Percentiles rank a stretch among this genome's conserved stretches.
Evolutionary conservation across 768 basidiomycete species (phyloP).

Genomic region (Ramaria rubella): DNA sequence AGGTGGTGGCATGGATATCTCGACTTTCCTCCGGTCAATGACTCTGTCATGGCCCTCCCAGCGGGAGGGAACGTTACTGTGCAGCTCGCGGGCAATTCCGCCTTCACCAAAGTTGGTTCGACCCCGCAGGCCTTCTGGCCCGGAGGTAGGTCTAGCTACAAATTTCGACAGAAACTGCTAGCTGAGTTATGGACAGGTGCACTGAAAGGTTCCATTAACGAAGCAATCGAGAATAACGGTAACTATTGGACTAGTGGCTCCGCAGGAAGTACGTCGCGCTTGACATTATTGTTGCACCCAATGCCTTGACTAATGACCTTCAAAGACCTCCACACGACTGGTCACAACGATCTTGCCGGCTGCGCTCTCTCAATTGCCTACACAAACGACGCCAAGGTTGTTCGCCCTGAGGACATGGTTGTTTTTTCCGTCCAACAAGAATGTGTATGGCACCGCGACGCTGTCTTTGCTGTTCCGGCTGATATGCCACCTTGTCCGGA

Average conservation of each 20-base stretch:
- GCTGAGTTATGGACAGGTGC: neutral
- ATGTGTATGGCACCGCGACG: constrained; percentile 66
- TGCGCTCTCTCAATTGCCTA: constrained; percentile 73
- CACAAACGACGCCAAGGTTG: constrained; percentile 47
- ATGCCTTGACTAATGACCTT: neutral
- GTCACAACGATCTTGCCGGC: constrained; percentile 47
- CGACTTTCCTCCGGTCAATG: constrained; percentile 45
- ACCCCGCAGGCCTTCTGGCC: constrained; percentile 1
- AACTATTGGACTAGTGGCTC: neutral
- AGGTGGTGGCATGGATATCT: constrained; percentile 61
- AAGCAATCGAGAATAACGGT: constrained; percentile 3
- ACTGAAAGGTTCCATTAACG: neutral
- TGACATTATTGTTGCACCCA: neutral
- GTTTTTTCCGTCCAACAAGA: constrained; percentile 72
- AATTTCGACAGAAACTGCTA: neutral
- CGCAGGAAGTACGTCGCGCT: constrained; percentile 1
- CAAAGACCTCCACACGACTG: constrained; percentile 48
- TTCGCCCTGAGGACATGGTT: constrained; percentile 63
- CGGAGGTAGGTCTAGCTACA: neutral
- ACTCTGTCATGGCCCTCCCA: constrained; percentile 53
- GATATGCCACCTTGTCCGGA: constrained; percentile 63
- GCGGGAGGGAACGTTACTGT: constrained; percentile 48
- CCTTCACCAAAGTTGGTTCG: constrained; percentile 6
- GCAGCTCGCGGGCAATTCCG: constrained; percentile 45
- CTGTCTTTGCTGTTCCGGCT: constrained; percentile 60